Percentiles rank a stretch among this genome's conserved stretches.
These are phyloP conservation scores for Verticillium tricorpus DNA, from an alignment of 2,329 filamentous ascomycete species.

Conservation along the genomic window DNA sequence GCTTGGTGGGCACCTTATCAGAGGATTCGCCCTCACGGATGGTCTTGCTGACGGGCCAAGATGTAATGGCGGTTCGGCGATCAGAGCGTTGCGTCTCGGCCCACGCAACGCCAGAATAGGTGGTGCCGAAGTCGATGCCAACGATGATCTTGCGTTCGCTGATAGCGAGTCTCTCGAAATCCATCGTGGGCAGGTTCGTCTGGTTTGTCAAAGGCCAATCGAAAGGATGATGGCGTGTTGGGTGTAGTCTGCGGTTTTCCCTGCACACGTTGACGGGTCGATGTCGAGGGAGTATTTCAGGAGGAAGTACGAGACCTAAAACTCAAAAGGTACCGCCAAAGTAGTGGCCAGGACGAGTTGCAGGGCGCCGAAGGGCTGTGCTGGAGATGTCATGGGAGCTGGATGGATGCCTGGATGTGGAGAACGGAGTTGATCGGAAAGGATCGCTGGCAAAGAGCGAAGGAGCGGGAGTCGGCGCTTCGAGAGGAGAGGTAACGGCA, in stretches of 20 bases:
- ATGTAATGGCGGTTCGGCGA: conserved; percentile 34
- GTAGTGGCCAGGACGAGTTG: too few species aligned
- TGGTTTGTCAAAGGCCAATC: too few species aligned
- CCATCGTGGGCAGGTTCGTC: conserved; percentile 18
- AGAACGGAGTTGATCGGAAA: background rate
- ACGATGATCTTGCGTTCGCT: conserved; percentile 40
- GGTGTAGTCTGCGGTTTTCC: too few species aligned
- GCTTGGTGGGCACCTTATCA: conserved; percentile 45
- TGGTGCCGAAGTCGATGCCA: conserved; percentile 53
- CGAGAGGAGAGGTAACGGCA: background rate
- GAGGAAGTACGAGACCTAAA: too few species aligned
- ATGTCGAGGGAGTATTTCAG: too few species aligned
- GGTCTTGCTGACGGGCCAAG: conserved; percentile 37
- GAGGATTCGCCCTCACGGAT: conserved; percentile 30
- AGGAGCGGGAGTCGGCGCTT: background rate
- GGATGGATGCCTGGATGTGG: background rate
- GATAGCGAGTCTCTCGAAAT: conserved; percentile 28
- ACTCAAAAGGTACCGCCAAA: too few species aligned
- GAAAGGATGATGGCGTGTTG: too few species aligned
- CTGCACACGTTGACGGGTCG: too few species aligned
- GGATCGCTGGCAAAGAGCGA: background rate
- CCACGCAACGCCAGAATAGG: conserved; percentile 48
- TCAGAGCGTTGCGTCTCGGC: conserved; percentile 32
- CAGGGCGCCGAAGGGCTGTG: background rate
- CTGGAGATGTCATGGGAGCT: background rate